Base-by-base conservation (phyloP, 495 filamentous ascomycete species). In the Baudoinia panamericana region DNA sequence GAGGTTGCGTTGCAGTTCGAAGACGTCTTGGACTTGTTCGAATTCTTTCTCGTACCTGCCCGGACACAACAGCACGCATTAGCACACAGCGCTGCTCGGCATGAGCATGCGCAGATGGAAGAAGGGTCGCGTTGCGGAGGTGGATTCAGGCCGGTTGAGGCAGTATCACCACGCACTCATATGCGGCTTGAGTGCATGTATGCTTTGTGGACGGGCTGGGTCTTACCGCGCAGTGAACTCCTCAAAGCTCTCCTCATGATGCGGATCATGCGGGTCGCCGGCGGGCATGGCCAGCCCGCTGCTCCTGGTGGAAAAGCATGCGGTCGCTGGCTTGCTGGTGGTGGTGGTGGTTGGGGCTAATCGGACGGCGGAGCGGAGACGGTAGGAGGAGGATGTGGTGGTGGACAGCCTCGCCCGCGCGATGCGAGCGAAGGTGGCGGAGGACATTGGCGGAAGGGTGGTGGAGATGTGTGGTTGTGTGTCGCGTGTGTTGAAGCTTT, bases 21-120 rank as follows among this genome's bases (percentile, higher is more conserved):
- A 99, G 52, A 95, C 90, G 70, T 99, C 90, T 66, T 96, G 82
- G 37, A 99, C 90, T 58, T 64, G 63, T 30, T 99, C 87, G 63
- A 99, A 99, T 67, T 99, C 90, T 72, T 93, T 93, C 75, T 96
- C 90, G 60, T 93, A 99, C 67, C 90, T 99, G 56, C 21, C n/a
- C 8, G 8, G n/a, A 8, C 26, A 28, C 8, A 28, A 8, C 26
- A 28, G 26, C 26, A 28, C 26, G n/a, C 26, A 8, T 8, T 28
- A 28, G n/a, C n/a, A n/a, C n/a, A n/a, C n/a, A n/a, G n/a, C n/a
- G n/a, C n/a, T n/a, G n/a, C n/a, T n/a, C n/a, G n/a, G n/a, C n/a
- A n/a, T n/a, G n/a, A n/a, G n/a, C n/a, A n/a, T n/a, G n/a, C n/a
- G n/a, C n/a, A n/a, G n/a, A n/a, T n/a, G n/a, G n/a, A n/a, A n/a